Evolutionary conservation across 139 green algal species (phyloP), one percentile per base, ranked within the genome.

Genomic region (Diplosphaera chodatii): DNA sequence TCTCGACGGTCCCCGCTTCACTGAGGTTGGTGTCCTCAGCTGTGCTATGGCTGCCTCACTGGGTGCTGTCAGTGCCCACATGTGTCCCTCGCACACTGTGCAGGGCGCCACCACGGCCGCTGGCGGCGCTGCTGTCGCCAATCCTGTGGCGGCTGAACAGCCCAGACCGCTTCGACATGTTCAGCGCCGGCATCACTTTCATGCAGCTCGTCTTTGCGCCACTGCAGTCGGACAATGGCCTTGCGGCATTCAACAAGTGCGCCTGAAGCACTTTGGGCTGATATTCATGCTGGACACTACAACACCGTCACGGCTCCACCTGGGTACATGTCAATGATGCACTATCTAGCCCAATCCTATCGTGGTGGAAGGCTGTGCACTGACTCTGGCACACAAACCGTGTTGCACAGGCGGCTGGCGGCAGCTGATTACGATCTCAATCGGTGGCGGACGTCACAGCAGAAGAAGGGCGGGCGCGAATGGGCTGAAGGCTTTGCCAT

Each of bases 101-200:
- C 15, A 66, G 79, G 15, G 55, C 91, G 16, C 91, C 91, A 0
- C 84, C 91, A 1, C 72, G 84, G 28, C 88, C 91, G 0, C 80
- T 96, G 25, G 91, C 91, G 29, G 89, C 88, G 21, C 81, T 92
- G 73, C 82, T 97, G 66, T 92, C 84, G 8, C 92, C 92, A 32
- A 83, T 97, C 56, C 84, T 97, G 70, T 97, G 92, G 92, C 70
- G 69, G 10, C 86, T 96, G 64, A 90, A 96, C 78, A 67, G 67
- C 28, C 92, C 92, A 1, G 92, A 97, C 78, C 85, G 88, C 55
- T 97, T 97, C 71, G 92, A 97, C 84, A 93, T 96, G 83, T 97
- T 91, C 87, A 83, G 67, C 63, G 84, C 68, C 34, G 91, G 91
- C 40, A 71, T 96, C 6, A 84, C 85, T 16, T 71, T 94, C 74